Base-by-base conservation (phyloP, 1,284 basidiomycete species). In the Tilletia horrida region DNA sequence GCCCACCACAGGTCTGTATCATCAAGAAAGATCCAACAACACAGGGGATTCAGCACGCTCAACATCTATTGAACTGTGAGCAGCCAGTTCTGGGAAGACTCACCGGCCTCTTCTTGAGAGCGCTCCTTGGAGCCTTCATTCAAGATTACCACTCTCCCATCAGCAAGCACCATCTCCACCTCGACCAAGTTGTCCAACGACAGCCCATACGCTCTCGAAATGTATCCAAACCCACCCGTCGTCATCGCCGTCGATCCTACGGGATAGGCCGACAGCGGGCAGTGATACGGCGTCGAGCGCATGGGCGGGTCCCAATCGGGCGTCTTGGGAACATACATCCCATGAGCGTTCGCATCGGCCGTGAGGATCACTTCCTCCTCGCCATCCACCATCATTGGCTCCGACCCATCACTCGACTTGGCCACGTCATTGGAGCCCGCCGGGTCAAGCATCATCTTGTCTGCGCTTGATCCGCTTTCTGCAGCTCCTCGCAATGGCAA, bases 161-260 rank as follows among this genome's bases (percentile, higher is more conserved):
- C 77, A 3, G 80, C 73, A 21, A 81, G 62, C 18, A 82, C 82
- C 42, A 81, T 65, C 64, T 79, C 74, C 1, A 79, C 75, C 62
- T 78, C 76, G 63, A 73, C 70, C 64, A 77, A 55, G 40, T 75
- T 71, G 69, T 78, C 76, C 16, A 78, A 64, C 47, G 76, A 78
- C 2, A 95, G 84, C 3, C 93, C 93, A 70, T 90, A 87, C 72
- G 92, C 84, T 63, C 93, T 86, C 57, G 90, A 88, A 50, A 93
- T 83, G 83, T 94, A 95, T 0, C 93, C 92, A 76, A 94, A 95
- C 0, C 93, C 93, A 14, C 90, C 91, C 2, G 91, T 86, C 68
- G 93, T 83, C 89, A 93, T 91, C 65, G 91, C 88, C 11, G 89
- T 74, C 50, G 91, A 89, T 18, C 90, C 90, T 2, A 87, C 88